Base-by-base conservation (phyloP, 2,329 filamentous ascomycete genomes). In the Pseudocercospora eumusae region DNA sequence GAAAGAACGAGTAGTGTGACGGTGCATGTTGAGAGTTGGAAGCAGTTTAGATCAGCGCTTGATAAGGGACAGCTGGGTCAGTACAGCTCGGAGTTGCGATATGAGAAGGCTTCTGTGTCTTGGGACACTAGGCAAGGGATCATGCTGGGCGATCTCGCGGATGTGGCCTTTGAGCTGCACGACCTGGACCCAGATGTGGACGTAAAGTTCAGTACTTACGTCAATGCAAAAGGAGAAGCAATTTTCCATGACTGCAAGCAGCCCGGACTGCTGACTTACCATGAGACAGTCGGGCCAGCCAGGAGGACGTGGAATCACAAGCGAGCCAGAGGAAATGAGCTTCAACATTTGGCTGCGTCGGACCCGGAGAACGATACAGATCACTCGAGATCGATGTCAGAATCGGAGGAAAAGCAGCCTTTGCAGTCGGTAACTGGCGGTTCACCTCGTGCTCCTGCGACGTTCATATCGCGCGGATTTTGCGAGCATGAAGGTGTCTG, bases 81-180 rank as follows among this genome's bases (percentile, higher is more conserved):
- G 47, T 52, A 52, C 23, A 28, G 15, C 13, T 25, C 15, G 3
- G 25, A 52, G 47, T 52, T 52, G 13, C 47, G 47, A 6, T 50
- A 50, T 27, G 45, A 28, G 21, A 50, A 50, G 20, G 15, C 2
- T n/a, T 10, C 31, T 33, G 11, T 33, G 31, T 33, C 31, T 33
- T 33, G 2, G 31, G 28, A 9, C 5, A 8, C 4, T 31, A 8
- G 10, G 28, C 3, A 11, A 6, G 45, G 45, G 20, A 50, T 50
- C 6, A 50, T 21, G 45, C 21, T 50, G 20, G 45, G 45, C 13
- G 45, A 50, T 50, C 45, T 50, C 11, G 45, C 45, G 45, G 45
- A 23, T 27, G 21, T 50, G 45, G 45, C 45, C 13, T 23, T 25
- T 21, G 45, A 50, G 45, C 21, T 50, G 45, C 23, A 50, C 15